Evolutionary conservation across 768 basidiomycete genomes (phyloP).

Genomic region (Goffeauzyma gilvescens): DNA sequence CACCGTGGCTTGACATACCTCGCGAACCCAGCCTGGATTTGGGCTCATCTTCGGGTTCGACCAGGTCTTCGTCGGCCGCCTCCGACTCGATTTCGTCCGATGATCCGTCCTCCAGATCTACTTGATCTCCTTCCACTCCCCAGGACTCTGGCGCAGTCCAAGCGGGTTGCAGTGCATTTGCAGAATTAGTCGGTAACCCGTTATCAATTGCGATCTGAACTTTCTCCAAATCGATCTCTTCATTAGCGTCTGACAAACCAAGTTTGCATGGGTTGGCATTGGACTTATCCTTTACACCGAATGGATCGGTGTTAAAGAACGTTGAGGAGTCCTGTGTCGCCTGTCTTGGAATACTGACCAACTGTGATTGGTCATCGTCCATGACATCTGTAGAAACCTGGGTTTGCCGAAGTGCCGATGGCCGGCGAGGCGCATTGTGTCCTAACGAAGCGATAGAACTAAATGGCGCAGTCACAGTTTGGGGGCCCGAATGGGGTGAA

Average conservation of each 20-base stretch:
- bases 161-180: conserved; percentile 33
- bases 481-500: conserved; percentile 1
- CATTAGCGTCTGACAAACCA: neutral
- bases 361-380: too few relatives aligned
- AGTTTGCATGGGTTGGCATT: neutral
- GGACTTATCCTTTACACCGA: neutral
- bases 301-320: too few relatives aligned
- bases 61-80: too few relatives aligned
- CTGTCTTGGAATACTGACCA: neutral
- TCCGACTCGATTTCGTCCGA: conserved; percentile 14
- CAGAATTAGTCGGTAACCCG: conserved; percentile 28
- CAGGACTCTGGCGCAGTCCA: conserved; percentile 38
- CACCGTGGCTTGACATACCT: too few relatives aligned
- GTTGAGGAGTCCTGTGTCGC: too few relatives aligned
- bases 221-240: neutral
- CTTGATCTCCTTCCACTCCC: conserved; percentile 35
- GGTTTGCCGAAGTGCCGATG: conserved; percentile 29
- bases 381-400: conserved; percentile 16
- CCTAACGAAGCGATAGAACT: conserved; percentile 18
- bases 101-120: conserved; percentile 18
- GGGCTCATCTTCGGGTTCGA: too few relatives aligned
- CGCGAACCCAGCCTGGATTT: too few relatives aligned
- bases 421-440: conserved; percentile 24
- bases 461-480: neutral
- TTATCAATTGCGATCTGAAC: conserved; percentile 1